Evolutionary conservation across 495 filamentous ascomycete genomes (phyloP), one percentile per base, ranked within the genome.

Genomic region (Trichoderma orchidacearum): DNA sequence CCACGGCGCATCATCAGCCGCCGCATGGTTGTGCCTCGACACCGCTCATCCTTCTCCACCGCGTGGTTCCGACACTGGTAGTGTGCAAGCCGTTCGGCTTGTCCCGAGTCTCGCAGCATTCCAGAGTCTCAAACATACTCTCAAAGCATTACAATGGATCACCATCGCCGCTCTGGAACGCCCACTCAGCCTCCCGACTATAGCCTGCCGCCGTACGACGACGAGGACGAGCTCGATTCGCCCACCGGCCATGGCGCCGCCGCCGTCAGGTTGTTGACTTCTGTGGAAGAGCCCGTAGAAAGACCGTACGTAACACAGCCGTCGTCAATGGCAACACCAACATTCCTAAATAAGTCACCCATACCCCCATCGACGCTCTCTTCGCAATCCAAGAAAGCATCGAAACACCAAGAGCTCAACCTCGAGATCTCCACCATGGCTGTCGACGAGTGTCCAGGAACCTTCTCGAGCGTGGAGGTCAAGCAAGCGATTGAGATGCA

Each of bases 231-330:
- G 56, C 66, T 71, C 56, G 62, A 68, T 27, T 74, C 70, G 8
- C 63, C 69, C 5, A 68, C 61, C 50, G 62, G 63, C 54, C 57
- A 65, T 30, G 70, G 68, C 60, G 66, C 66, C 54, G 67, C 66
- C 50, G 71, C 63, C 57, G 68, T 79, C n/a, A 70, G 78, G 45
- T 65, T 81, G 61, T 63, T 81, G 63, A 81, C 75, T 29, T 76
- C 72, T 12, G 69, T 77, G 63, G 76, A 79, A 41, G 75, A 76
- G 30, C 64, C 66, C 29, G 45, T 65, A 54, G 67, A 67, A 1
- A 55, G 68, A 67, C 61, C 70, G 75, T 77, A 77, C 67, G 75
- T 77, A 41, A 63, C 54, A 34, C 60, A 23, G 21, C 63, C 62
- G 28, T 67, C 65, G 21, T 69, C 67, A 2, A 62, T 68, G 30